Conservation (phyloP, 495 filamentous ascomycete species). For the Aspergillus taichungensis region DNA sequence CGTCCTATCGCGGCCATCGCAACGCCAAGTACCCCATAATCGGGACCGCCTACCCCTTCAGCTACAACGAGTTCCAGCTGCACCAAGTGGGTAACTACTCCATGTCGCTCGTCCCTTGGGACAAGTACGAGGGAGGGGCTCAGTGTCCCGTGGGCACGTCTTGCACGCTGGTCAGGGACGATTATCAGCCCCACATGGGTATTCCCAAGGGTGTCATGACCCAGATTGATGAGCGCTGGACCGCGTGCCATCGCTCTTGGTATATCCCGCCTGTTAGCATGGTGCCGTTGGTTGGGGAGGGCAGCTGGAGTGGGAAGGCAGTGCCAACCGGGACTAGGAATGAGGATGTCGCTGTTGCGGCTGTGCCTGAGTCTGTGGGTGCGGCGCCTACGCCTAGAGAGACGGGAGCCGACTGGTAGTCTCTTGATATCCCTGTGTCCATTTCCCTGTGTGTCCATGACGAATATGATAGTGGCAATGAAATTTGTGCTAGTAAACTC, state of each 20-base stretch:
- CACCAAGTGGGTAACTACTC: conserved; percentile 14
- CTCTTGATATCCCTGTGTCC: no score
- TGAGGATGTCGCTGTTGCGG: no score
- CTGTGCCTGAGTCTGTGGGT: no score
- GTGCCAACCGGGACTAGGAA: no score
- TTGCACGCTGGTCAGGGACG: conserved; percentile 18
- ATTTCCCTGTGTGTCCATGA: no score
- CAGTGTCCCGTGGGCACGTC: conserved; percentile 12
- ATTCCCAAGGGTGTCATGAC: conserved; percentile 6
- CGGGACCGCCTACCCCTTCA: conserved; percentile 18
- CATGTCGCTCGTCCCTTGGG: conserved; percentile 16
- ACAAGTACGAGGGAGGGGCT: conserved; percentile 15
- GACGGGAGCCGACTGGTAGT: no score
- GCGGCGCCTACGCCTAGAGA: no score
- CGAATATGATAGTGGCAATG: neutral
- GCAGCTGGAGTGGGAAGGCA: no score
- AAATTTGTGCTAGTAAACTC: neutral
- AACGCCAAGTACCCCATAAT: conserved; percentile 16
- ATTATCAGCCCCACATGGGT: conserved; percentile 8
- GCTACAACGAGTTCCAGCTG: conserved; percentile 16
- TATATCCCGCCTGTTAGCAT: conserved; percentile 13
- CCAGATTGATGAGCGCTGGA: conserved; percentile 10
- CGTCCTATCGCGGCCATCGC: conserved; percentile 14
- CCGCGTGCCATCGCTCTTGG: conserved; percentile 9
- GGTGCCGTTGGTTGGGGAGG: conserved; percentile 5